A percentile compares a stretch with the other conserved stretches of the same genome.
These are phyloP conservation scores for Pleurotus salmoneostramineus DNA, from an alignment of 768 basidiomycete genomes.

Conservation along the genomic window DNA sequence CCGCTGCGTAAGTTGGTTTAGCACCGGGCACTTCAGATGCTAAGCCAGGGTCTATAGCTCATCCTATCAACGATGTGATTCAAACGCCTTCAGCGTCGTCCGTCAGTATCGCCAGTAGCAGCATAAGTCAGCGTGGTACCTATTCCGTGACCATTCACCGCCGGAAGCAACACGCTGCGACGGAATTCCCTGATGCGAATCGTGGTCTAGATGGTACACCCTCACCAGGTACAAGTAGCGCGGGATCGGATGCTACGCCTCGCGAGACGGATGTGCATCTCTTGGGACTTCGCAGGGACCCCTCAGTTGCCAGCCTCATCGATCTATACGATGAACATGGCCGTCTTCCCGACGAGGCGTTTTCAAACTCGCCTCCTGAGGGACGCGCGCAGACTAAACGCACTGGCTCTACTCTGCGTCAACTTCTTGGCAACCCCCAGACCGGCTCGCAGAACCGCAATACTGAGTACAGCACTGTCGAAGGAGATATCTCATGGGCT, in stretches of 20 bases:
- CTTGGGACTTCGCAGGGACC: slow-evolving; percentile 63
- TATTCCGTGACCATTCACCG: slow-evolving; percentile 72
- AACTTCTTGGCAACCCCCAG: slow-evolving; percentile 60
- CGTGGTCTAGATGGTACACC: slow-evolving; percentile 25
- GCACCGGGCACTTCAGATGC: background rate
- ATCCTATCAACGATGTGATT: slow-evolving; percentile 60
- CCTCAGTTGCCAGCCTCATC: slow-evolving; percentile 73
- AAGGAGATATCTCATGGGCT: slow-evolving; percentile 85
- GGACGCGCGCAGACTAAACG: slow-evolving; percentile 54
- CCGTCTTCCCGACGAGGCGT: slow-evolving; percentile 53
- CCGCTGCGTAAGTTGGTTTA: slow-evolving; percentile 58
- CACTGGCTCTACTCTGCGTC: slow-evolving; percentile 70
- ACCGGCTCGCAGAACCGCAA: slow-evolving; percentile 18
- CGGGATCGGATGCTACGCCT: slow-evolving; percentile 20
- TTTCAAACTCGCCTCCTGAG: slow-evolving; percentile 56
- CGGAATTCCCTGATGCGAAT: slow-evolving; percentile 65
- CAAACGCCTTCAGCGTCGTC: slow-evolving; percentile 47
- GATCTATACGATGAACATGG: slow-evolving; percentile 75
- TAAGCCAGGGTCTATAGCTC: slow-evolving; percentile 35
- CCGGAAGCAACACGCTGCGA: slow-evolving; percentile 55
- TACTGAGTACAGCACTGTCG: slow-evolving; percentile 30
- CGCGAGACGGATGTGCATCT: slow-evolving; percentile 38
- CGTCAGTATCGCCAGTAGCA: slow-evolving; percentile 49
- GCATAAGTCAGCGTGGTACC: slow-evolving; percentile 48
- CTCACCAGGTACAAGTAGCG: slow-evolving; percentile 3